Evolutionary conservation across 2,329 filamentous ascomycete species (phyloP).

Genomic region (Talaromyces sp.): DNA sequence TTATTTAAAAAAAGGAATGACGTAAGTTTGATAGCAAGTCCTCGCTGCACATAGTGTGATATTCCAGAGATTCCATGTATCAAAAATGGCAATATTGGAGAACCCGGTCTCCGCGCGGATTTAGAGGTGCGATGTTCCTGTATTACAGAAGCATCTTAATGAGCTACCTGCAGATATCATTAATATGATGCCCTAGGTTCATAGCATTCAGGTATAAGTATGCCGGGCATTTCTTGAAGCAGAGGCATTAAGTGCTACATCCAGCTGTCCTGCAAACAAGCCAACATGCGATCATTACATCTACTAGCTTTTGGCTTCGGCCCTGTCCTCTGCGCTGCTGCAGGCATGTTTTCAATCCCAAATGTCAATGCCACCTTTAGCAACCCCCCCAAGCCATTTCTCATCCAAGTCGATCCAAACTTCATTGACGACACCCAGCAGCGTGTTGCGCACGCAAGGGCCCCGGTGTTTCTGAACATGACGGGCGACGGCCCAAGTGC

Average conservation of each 20-base stretch:
- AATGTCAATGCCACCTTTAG: background rate
- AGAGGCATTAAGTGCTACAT: background rate
- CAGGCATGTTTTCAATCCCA: background rate
- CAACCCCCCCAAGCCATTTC: background rate
- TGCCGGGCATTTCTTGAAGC: background rate
- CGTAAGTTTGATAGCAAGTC: background rate
- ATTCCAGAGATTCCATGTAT: background rate
- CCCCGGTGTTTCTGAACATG: background rate
- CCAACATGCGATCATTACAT: background rate
- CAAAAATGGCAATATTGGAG: background rate
- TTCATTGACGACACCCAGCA: background rate
- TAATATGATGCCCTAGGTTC: background rate
- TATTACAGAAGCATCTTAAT: background rate
- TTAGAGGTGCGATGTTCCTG: background rate
- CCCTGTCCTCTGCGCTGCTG: background rate
- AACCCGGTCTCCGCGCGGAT: background rate
- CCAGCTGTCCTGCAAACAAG: background rate
- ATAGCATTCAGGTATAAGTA: background rate
- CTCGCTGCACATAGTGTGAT: background rate
- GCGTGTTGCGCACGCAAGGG: background rate
- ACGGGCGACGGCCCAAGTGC: conserved; percentile 6
- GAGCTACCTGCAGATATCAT: background rate
- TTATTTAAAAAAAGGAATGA: background rate
- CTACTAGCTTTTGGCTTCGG: background rate
- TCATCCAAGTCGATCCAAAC: background rate